These are phyloP conservation scores for Neurospora sp. DNA, from an alignment of 495 filamentous ascomycete genomes.

Conservation along the genomic window DNA sequence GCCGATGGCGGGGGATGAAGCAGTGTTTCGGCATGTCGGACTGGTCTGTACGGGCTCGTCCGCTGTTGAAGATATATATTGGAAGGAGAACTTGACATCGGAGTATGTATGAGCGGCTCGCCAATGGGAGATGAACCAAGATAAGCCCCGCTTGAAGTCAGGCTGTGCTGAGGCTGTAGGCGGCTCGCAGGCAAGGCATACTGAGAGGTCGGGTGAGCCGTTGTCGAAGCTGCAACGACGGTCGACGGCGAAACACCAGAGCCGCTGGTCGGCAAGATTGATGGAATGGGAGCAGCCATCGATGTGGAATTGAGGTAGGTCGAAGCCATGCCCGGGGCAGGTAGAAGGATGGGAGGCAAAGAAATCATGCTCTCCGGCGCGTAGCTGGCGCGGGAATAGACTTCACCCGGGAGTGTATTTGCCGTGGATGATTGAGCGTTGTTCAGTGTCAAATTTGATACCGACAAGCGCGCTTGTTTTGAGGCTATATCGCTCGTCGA, in stretches of 20 bases:
- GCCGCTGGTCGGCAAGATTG: constrained; percentile 24
- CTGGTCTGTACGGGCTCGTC: constrained; percentile 81
- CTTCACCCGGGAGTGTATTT: constrained; percentile 6
- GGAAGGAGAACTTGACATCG: constrained; percentile 45
- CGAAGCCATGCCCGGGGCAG: constrained; percentile 41
- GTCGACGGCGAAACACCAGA: constrained; percentile 6
- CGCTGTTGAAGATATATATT: constrained; percentile 48
- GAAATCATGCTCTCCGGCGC: constrained; percentile 20
- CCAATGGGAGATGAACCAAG: constrained; percentile 40
- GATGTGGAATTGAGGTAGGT: constrained; percentile 29
- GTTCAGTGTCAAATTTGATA: constrained; percentile 36
- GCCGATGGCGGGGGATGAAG: constrained; percentile 78
- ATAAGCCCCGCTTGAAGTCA: constrained; percentile 19
- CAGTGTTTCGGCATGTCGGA: constrained; percentile 79
- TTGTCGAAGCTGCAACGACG: constrained; percentile 12
- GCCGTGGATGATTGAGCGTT: constrained; percentile 16
- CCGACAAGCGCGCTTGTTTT: constrained; percentile 24
- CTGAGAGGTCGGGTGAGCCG: constrained; percentile 10
- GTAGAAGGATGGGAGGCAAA: constrained; percentile 33
- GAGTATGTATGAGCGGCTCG: constrained; percentile 43
- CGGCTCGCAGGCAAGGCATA: constrained; percentile 38
- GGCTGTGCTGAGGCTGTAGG: constrained; percentile 22
- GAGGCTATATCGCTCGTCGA: neutral
- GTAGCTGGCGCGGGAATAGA: constrained; percentile 15
- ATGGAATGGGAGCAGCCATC: constrained; percentile 19